Conservation (phyloP, 2,329 filamentous ascomycete species). For the Bertia moriformis region DNA sequence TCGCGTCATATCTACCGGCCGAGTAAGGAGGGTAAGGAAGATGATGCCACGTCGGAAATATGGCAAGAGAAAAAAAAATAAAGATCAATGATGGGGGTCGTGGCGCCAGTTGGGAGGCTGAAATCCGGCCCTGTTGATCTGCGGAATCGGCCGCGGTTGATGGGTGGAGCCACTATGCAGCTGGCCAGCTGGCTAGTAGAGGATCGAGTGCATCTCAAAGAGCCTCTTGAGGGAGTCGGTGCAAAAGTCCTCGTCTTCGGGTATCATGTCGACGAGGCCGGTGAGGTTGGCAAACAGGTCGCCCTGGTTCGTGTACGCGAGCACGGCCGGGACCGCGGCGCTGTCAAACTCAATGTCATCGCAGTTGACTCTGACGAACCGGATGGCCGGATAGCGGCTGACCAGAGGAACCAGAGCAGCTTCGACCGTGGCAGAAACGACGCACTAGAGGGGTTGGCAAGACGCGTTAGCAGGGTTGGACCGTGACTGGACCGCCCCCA, state of each 20-base stretch:
- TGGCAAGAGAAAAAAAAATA: no score
- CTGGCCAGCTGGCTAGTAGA: slow-evolving; percentile 22
- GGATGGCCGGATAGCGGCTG: slow-evolving; percentile 51
- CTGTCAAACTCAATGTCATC: slow-evolving; percentile 89
- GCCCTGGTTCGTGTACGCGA: slow-evolving; percentile 75
- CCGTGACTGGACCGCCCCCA: slow-evolving; percentile 1
- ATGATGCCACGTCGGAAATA: no score
- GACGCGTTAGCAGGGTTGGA: slow-evolving; percentile 2
- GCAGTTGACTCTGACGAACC: slow-evolving; percentile 83
- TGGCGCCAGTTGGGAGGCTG: no score
- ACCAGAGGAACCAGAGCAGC: slow-evolving; percentile 65
- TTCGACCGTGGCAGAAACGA: slow-evolving; percentile 67
- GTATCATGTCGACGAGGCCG: slow-evolving; percentile 74
- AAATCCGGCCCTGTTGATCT: no score
- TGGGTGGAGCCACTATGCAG: no score
- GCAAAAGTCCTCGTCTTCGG: slow-evolving; percentile 47
- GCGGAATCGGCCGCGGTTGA: no score
- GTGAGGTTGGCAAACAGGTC: slow-evolving; percentile 85
- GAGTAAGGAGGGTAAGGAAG: no score
- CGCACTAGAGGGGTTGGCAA: slow-evolving; percentile 59
- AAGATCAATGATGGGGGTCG: no score
- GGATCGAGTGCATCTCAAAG: slow-evolving; percentile 34
- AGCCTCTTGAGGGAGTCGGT: slow-evolving; percentile 35
- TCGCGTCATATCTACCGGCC: no score
- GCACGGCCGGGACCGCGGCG: slow-evolving; percentile 70